Evolutionary conservation across 1,284 basidiomycete genomes (phyloP).

Genomic region (Sporisorium reilianum): DNA sequence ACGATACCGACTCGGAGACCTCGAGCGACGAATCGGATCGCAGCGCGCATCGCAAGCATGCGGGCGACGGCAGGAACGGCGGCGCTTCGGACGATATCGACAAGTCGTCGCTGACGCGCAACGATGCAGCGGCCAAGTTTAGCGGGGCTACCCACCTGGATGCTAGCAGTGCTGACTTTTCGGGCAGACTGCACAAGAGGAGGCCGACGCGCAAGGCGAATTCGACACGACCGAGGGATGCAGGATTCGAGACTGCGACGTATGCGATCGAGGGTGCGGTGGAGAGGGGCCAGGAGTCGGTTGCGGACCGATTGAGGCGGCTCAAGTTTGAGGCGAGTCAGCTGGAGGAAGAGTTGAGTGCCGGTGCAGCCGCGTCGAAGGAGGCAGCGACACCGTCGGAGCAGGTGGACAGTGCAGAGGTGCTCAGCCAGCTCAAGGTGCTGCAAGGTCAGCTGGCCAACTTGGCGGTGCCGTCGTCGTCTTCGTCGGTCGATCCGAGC

Average conservation of each 20-base stretch:
- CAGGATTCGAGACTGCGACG: constrained; percentile 43
- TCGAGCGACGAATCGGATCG: constrained; percentile 33
- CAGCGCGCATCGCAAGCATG: constrained; percentile 31
- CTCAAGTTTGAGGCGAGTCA: constrained; percentile 48
- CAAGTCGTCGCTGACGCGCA: constrained; percentile 14
- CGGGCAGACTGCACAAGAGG: constrained; percentile 20
- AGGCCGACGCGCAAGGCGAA: constrained; percentile 4
- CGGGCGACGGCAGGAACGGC: constrained; percentile 13
- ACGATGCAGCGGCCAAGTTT: constrained; percentile 39
- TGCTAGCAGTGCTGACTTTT: constrained; percentile 20
- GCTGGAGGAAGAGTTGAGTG: constrained; percentile 42
- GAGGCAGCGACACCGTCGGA: background rate
- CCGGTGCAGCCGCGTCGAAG: background rate
- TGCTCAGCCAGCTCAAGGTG: constrained; percentile 35
- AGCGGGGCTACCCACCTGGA: constrained; percentile 30
- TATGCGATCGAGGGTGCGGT: constrained; percentile 21
- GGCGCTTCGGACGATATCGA: constrained; percentile 34
- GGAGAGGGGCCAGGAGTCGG: constrained; percentile 16
- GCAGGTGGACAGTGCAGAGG: constrained; percentile 20
- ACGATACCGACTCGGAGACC: constrained; percentile 13
- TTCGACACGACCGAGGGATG: constrained; percentile 24
- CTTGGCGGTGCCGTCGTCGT: constrained; percentile 12
- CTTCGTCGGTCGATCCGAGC: background rate
- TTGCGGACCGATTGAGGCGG: constrained; percentile 36
- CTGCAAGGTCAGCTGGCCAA: constrained; percentile 34